These are phyloP conservation scores for Saitozyma sp. DNA, from an alignment of 768 basidiomycete genomes.

Conservation along the genomic window DNA sequence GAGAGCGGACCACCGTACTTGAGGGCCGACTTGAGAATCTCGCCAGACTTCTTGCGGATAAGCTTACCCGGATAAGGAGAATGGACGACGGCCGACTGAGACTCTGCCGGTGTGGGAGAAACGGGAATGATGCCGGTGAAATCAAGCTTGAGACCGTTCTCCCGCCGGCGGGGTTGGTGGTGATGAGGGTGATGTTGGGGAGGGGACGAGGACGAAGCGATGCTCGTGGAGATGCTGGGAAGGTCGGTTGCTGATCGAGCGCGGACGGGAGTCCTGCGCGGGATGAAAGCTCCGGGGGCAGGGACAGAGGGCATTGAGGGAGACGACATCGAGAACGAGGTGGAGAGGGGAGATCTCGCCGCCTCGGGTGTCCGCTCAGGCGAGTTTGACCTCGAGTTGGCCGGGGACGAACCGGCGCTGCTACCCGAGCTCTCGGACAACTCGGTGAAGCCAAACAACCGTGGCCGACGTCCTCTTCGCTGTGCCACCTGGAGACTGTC, in stretches of 20 bases:
- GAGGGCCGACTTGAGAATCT: slow-evolving; percentile 86
- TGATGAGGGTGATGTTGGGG: slow-evolving; percentile 7
- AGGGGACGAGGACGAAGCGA: slow-evolving; percentile 9
- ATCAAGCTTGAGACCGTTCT: slow-evolving; percentile 51
- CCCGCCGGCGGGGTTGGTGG: slow-evolving; percentile 25
- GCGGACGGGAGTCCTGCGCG: slow-evolving; percentile 13
- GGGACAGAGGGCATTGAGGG: slow-evolving; percentile 8
- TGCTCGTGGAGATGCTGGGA: slow-evolving; percentile 10
- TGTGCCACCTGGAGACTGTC: slow-evolving; percentile 33
- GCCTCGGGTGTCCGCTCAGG: slow-evolving; percentile 20
- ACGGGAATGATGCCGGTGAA: slow-evolving; percentile 43
- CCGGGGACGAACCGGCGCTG: slow-evolving; percentile 17
- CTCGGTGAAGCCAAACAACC: slow-evolving; percentile 51
- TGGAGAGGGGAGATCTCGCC: not conserved
- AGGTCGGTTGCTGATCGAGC: slow-evolving; percentile 19
- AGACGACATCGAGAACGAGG: not conserved
- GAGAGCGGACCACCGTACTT: slow-evolving; percentile 63
- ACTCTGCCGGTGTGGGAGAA: slow-evolving; percentile 7
- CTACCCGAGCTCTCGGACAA: slow-evolving; percentile 28
- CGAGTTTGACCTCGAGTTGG: slow-evolving; percentile 25
- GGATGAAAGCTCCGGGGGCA: slow-evolving; percentile 3
- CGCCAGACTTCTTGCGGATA: slow-evolving; percentile 89
- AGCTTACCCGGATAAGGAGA: slow-evolving; percentile 53
- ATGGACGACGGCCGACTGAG: slow-evolving; percentile 27
- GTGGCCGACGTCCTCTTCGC: slow-evolving; percentile 36